Evolutionary conservation across 2,329 filamentous ascomycete genomes (phyloP), one percentile per base, ranked within the genome.

Genomic region (Penicillium sp.): DNA sequence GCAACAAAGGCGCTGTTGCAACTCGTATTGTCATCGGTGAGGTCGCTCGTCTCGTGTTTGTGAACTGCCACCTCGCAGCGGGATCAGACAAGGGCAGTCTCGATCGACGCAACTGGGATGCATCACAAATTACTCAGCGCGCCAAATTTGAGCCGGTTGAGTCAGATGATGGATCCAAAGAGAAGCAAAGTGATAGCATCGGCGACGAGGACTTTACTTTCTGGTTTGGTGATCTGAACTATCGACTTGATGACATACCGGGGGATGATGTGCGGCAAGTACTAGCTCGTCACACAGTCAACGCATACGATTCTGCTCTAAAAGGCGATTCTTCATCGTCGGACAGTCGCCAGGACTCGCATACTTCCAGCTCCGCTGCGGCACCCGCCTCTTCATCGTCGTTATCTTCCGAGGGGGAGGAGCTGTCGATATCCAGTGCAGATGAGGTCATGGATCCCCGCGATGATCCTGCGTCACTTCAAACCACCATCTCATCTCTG

Each of bases 151-250:
- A 86, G 5, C 83, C 89, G 0, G 79, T 94, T 5, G 79, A 85
- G 49, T 74, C 78, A 0, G 83, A 86, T 7, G 81, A 85, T 5
- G 72, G 64, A 2, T 66, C 69, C 34, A 82, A 84, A n/a, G 81
- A 84, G 24, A 73, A 77, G 0, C 49, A 58, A 11, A 55, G 50
- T 25, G 82, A 86, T 44, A 80, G 75, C 33, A 84, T 98, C 54
- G 90, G 88, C 1, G 87, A 94, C 35, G 91, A 95, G 56, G 93
- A 98, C 63, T 90, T 96, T 70, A 83, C 84, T 0, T 96, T 98
- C 62, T 97, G 91, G 89, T 88, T 95, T 62, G 93, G 93, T 5
- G 93, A 98, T 66, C 76, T 98, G 37, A 98, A 98, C 66, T 98
- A 96, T 64, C 82, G 93, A 29, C 77, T 98, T 0, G 88, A 94